phyloP scores from a whole-genome alignment of 202 grass and related monocot species.

The Panicum virgatum region DNA sequence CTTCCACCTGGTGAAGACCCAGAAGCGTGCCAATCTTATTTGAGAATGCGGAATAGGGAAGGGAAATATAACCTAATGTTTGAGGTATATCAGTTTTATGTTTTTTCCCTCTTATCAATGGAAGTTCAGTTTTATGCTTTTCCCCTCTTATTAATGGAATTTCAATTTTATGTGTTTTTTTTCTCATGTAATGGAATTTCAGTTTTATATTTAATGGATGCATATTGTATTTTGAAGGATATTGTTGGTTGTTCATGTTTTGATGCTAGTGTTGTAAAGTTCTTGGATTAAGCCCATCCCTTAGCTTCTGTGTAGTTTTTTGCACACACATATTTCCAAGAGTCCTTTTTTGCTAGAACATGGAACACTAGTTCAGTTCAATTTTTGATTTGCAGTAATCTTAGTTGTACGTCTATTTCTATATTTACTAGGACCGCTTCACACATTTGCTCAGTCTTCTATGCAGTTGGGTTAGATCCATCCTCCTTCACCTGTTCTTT shows the following conservation, averaged over 20 bases:
- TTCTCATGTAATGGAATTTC: too few relatives aligned
- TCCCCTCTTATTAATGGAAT: background rate
- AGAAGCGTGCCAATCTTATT: conserved; percentile 96
- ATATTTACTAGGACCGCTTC: background rate
- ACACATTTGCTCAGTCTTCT: background rate
- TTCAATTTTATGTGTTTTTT: background rate
- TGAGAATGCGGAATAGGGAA: conserved; percentile 96
- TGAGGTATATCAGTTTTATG: conserved; percentile 69
- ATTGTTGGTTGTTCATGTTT: conserved; percentile 12
- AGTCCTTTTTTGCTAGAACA: conserved; percentile 24
- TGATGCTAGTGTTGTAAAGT: background rate
- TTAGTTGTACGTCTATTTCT: conserved; percentile 16
- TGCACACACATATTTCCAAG: conserved; percentile 21
- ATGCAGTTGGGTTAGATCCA: background rate
- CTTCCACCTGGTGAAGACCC: conserved; percentile 98
- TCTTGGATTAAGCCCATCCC: background rate
- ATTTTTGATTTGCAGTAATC: background rate
- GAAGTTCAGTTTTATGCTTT: background rate
- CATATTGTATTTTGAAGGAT: background rate
- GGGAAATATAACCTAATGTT: conserved; percentile 99
- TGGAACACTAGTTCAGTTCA: background rate
- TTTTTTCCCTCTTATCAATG: background rate
- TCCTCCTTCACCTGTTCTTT: conserved; percentile 3
- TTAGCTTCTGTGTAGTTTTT: conserved; percentile 13
- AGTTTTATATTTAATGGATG: conserved; percentile 11